Conservation (phyloP, 1,284 basidiomycete species). For the Ustilago curta region DNA sequence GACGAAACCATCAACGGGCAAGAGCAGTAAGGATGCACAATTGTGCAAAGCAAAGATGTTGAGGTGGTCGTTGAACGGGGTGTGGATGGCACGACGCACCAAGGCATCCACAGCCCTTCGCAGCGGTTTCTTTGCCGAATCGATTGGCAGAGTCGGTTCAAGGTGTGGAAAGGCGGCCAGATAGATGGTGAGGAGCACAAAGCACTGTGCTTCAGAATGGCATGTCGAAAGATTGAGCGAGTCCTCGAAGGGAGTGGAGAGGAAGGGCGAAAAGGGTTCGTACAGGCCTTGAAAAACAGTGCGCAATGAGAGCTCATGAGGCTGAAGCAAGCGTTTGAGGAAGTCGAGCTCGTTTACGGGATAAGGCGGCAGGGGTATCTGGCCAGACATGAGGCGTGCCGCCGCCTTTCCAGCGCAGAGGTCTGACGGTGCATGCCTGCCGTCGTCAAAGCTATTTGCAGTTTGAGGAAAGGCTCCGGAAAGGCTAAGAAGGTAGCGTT, state of each 20-base stretch:
- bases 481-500: constrained; percentile 24
- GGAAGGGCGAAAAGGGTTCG: constrained; percentile 38
- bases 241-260: constrained; percentile 35
- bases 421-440: constrained; percentile 24
- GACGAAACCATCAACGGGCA: constrained; percentile 40
- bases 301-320: constrained; percentile 24
- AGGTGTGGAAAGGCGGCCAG: constrained; percentile 38
- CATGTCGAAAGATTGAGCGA: constrained; percentile 26
- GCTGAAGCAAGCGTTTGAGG: constrained; percentile 18
- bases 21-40: constrained; percentile 40
- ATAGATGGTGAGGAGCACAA: constrained; percentile 39
- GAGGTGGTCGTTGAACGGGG: constrained; percentile 28
- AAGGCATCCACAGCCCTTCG: constrained; percentile 37
- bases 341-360: constrained; percentile 29
- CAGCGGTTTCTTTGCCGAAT: constrained; percentile 11
- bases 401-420: constrained; percentile 39
- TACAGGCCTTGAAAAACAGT: constrained; percentile 44
- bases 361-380: constrained; percentile 3
- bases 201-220: constrained; percentile 32
- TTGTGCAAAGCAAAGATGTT: constrained; percentile 46
- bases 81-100: constrained; percentile 36
- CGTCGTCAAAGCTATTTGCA: constrained; percentile 1
- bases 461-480: constrained; percentile 24
- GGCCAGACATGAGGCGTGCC: constrained; percentile 29
- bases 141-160: constrained; percentile 21